A percentile compares a stretch with the other conserved stretches of the same genome.
Evolutionary conservation across 805 yeast genomes (phyloP).

Genomic region (Jamesozyma gamospora): DNA sequence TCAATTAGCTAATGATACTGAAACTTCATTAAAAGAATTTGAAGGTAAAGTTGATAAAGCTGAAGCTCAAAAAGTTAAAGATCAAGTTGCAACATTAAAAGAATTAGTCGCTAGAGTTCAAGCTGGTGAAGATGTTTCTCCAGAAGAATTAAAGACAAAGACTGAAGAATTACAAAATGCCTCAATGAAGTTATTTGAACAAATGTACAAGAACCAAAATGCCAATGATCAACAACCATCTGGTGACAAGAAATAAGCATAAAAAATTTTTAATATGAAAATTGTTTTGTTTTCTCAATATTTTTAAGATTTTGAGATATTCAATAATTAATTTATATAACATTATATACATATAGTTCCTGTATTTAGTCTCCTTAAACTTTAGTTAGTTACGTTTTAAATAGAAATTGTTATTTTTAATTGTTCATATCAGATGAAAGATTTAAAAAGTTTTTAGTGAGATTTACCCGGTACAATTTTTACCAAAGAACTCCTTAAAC

Average conservation of each 20-base stretch:
- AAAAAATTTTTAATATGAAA: no score
- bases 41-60: slow-evolving; percentile 46
- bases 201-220: slow-evolving; percentile 34
- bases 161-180: slow-evolving; percentile 67
- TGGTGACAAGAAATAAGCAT: slow-evolving; percentile 4
- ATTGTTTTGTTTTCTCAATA: background rate
- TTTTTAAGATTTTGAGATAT: background rate
- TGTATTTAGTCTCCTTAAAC: slow-evolving; percentile 9
- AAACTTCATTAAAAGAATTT: slow-evolving; percentile 70
- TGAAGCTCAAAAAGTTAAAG: slow-evolving; percentile 39
- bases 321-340: background rate
- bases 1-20: slow-evolving; percentile 77
- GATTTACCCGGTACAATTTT: no score
- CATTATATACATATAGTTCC: slow-evolving; percentile 5
- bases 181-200: slow-evolving; percentile 68
- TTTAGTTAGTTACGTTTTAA: no score
- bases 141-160: slow-evolving; percentile 56
- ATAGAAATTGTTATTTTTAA: no score
- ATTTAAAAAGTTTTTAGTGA: no score
- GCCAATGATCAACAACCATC: slow-evolving; percentile 7
- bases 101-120: slow-evolving; percentile 57
- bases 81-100: slow-evolving; percentile 48
- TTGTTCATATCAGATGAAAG: no score
- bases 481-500: no score
- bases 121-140: slow-evolving; percentile 46